Percentiles rank a stretch among this genome's conserved stretches.
Conservation (phyloP, 495 filamentous ascomycete species). For the Venustampulla echinocandica region DNA sequence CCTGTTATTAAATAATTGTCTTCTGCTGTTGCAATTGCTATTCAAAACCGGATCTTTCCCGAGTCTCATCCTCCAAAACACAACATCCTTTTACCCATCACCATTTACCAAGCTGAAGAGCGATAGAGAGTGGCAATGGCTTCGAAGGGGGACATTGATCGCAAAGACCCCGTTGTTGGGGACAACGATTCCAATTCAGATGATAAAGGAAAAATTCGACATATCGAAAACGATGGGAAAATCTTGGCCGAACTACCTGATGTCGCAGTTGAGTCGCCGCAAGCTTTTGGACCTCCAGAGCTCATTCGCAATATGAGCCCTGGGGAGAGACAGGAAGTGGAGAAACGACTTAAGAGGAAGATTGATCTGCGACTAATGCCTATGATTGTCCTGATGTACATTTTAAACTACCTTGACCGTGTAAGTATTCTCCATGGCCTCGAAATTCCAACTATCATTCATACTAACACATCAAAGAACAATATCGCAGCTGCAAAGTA, state of each 20-base stretch:
- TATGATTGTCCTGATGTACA: conserved; percentile 63
- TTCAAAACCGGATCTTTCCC: too few relatives aligned
- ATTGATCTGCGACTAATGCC: conserved; percentile 57
- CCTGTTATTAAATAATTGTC: too few relatives aligned
- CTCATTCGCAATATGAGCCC: conserved; percentile 41
- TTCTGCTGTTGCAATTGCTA: too few relatives aligned
- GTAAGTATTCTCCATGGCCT: conserved; percentile 37
- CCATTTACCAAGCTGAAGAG: too few relatives aligned
- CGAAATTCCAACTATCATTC: too few relatives aligned
- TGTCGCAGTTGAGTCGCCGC: conserved; percentile 1
- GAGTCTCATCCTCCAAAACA: too few relatives aligned
- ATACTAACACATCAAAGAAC: conserved; percentile 23
- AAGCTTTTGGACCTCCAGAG: conserved; percentile 35
- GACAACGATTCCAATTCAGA: conserved; percentile 9
- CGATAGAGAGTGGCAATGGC: conserved; percentile 11
- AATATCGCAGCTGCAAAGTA: conserved; percentile 45
- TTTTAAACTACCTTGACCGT: conserved; percentile 75
- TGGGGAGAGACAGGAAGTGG: conserved; percentile 39
- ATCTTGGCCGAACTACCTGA: not conserved
- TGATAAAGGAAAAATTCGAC: conserved; percentile 6
- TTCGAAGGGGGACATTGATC: conserved; percentile 4
- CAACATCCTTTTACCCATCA: too few relatives aligned
- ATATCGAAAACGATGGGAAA: conserved; percentile 11
- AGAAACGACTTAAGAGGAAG: conserved; percentile 48
- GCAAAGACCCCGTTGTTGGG: conserved; percentile 8